These are phyloP conservation scores for Epichloe sp. DNA, from an alignment of 2,329 filamentous ascomycete species.

Conservation along the genomic window DNA sequence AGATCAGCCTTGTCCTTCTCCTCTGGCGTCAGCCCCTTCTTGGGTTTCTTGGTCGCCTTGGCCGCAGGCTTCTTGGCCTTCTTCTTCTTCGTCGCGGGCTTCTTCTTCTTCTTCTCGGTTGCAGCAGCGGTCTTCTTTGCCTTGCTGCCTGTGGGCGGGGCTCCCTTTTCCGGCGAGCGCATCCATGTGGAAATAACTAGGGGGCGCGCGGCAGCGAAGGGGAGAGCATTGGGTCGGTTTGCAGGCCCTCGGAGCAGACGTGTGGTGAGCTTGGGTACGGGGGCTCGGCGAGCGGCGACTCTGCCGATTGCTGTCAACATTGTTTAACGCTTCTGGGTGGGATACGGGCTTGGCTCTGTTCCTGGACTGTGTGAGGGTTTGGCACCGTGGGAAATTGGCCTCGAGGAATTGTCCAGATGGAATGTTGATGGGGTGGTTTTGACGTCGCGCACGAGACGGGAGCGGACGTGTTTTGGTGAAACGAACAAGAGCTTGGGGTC, in stretches of 20 bases:
- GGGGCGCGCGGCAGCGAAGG: slow-evolving; percentile 9
- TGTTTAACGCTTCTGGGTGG: not conserved
- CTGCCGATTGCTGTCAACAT: slow-evolving; percentile 32
- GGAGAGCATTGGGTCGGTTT: slow-evolving; percentile 1
- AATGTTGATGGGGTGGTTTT: not conserved
- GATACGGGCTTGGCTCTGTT: not conserved
- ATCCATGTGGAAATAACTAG: slow-evolving; percentile 17
- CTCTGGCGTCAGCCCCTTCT: slow-evolving; percentile 25
- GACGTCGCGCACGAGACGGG: no score
- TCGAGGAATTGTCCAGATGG: not conserved
- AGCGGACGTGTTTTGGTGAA: no score
- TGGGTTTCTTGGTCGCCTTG: slow-evolving; percentile 37
- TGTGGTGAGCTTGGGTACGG: slow-evolving; percentile 11
- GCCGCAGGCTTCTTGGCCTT: slow-evolving; percentile 22
- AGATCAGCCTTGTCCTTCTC: slow-evolving; percentile 22
- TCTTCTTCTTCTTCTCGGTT: slow-evolving; percentile 12
- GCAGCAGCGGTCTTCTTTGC: slow-evolving; percentile 9
- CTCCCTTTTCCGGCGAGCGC: slow-evolving; percentile 14
- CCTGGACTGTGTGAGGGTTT: not conserved
- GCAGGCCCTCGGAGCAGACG: not conserved
- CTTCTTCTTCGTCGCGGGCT: slow-evolving; percentile 23
- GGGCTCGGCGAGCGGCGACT: slow-evolving; percentile 23
- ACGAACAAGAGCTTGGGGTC: no score
- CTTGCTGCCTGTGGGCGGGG: slow-evolving; percentile 7
- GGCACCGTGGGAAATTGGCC: not conserved